phyloP scores from a whole-genome alignment of 352 stramenopile species.

The Phytophthora macrochlamydospora region DNA sequence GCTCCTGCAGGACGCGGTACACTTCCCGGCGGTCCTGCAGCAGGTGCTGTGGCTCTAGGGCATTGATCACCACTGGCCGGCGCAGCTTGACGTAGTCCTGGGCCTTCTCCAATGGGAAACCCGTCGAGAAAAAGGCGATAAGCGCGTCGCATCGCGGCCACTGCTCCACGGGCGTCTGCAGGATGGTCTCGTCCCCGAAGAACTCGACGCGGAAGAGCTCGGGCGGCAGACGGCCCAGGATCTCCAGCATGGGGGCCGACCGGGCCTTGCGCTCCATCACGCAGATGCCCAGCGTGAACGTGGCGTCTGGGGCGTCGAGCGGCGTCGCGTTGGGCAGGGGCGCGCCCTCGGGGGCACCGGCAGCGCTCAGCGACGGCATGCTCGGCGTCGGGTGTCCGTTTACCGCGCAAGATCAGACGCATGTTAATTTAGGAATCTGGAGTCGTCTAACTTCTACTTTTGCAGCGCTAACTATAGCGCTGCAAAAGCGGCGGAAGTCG shows the following conservation, averaged over 20 bases:
- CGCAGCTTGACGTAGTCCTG: slow-evolving; percentile 96
- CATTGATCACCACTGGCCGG: slow-evolving; percentile 97
- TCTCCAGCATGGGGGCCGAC: slow-evolving; percentile 97
- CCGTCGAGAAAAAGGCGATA: slow-evolving; percentile 98
- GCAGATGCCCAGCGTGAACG: slow-evolving; percentile 94
- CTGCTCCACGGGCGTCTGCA: slow-evolving; percentile 92
- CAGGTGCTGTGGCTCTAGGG: slow-evolving; percentile 94
- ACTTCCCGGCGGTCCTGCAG: slow-evolving; percentile 96
- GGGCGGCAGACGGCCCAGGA: slow-evolving; percentile 90
- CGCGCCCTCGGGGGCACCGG: slow-evolving; percentile 5
- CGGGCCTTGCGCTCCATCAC: slow-evolving; percentile 98
- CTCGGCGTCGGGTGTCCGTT: too few species aligned
- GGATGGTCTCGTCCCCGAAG: slow-evolving; percentile 97
- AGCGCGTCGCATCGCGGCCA: slow-evolving; percentile 97
- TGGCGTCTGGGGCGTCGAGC: slow-evolving; percentile 25
- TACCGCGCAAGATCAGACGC: too few species aligned
- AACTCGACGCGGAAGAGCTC: slow-evolving; percentile 95
- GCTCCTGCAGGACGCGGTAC: slow-evolving; percentile 92
- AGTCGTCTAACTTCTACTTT: too few species aligned
- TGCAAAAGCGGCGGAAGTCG: too few species aligned
- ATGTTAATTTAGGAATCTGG: too few species aligned
- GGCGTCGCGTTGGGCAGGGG: slow-evolving; percentile 17
- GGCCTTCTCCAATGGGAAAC: slow-evolving; percentile 98
- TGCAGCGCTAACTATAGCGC: too few species aligned
- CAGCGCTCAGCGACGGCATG: slow-evolving; percentile 19